phyloP scores from a whole-genome alignment of 306 rosid genomes.

The Prunus dulcis region DNA sequence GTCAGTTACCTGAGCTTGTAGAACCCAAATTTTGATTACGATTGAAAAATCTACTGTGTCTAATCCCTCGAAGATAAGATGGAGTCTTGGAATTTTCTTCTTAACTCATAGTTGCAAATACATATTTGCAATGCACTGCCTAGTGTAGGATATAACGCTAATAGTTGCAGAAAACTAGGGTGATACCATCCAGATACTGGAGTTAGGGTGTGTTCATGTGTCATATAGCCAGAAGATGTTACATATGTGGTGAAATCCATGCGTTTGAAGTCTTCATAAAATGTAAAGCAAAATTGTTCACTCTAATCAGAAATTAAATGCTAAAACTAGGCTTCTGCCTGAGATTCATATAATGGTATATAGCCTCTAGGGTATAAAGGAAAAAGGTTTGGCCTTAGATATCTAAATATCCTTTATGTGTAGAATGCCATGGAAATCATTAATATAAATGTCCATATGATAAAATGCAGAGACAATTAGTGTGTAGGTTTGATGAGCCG shows the following conservation, averaged over 20 bases:
- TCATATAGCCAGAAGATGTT: not conserved
- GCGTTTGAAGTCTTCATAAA: no score
- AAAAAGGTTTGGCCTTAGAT: not conserved
- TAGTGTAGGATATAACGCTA: no score
- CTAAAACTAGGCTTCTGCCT: not conserved
- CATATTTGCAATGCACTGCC: no score
- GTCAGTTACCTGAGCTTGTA: not conserved
- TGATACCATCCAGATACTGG: not conserved
- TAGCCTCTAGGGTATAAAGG: not conserved
- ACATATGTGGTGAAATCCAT: not conserved
- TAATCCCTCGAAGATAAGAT: not conserved
- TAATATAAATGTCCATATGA: not conserved
- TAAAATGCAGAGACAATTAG: not conserved
- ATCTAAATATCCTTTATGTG: not conserved
- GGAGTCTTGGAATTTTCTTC: not conserved
- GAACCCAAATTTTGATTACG: not conserved
- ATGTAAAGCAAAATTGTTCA: no score
- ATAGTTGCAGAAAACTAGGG: not conserved
- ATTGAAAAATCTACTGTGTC: not conserved
- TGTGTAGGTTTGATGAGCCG: not conserved
- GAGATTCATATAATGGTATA: not conserved
- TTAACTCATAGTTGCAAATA: not conserved
- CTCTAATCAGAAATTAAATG: not conserved
- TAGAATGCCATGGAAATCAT: not conserved
- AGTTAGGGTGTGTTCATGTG: not conserved